Evolutionary conservation across 305 asterid species (phyloP), one percentile per base, ranked within the genome.

Genomic region (Fraxinus nigra): DNA sequence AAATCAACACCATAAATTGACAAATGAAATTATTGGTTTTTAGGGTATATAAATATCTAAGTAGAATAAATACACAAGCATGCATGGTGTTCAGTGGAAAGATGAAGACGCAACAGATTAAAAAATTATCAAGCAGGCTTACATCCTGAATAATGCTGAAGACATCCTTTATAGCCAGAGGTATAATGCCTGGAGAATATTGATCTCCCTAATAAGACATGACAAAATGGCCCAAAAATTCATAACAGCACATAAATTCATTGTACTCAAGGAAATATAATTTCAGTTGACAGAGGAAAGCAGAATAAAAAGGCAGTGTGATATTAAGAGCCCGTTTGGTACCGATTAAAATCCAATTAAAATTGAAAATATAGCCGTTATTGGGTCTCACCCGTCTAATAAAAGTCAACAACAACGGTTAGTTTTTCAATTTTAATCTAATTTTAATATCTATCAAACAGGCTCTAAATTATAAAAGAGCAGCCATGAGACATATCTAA

Each of bases 101-200:
- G 18, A 61, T 61, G 13, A 76, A 72, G 77, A 76, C 79, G 67
- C 80, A 80, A 80, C 26, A 67, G 38, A 28, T 13, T 67, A 3
- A 26, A 13, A 30, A 67, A 13, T 4, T 28, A 30, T 67, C 5
- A 78, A 72, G 84, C 72, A 78, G 75, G 78, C 99, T 88, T 90
- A 97, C 99, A 86, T 97, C 99, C 84, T 94, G 99, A 89, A 97
- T 97, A 35, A 93, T 97, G 91, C 98, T 94, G 91, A 97, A 97
- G 78, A 97, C 99, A 87, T 96, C 99, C 90, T 96, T 96, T 85
- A 96, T 94, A n/a, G 99, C 98, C 90, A 96, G 87, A 3, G 99
- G 99, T 85, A 97, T 94, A 82, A 97, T 90, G 65, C 99, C 99
- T 72, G 99, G 99, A 85, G 88, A 90, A 87, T 75, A 76, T 82